Conservation (phyloP, 495 filamentous ascomycete genomes). For the Aspergillus incahuasiensis region DNA sequence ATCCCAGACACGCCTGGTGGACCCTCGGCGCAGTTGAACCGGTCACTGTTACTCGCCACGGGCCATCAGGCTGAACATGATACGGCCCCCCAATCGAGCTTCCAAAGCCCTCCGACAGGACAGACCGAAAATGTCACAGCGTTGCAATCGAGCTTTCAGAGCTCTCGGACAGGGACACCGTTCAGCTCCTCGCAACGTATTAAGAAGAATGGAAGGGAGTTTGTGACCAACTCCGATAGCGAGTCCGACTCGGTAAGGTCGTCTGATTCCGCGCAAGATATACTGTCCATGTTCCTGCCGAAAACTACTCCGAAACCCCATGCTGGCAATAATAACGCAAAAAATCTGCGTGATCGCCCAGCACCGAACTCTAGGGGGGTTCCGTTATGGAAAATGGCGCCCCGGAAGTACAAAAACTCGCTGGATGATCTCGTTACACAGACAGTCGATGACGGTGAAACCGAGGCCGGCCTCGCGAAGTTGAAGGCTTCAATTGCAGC, state of each 20-base stretch:
- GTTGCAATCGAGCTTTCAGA: conserved; percentile 19
- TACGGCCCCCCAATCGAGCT: conserved; percentile 12
- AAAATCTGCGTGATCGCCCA: conserved; percentile 14
- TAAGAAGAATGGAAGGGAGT: conserved; percentile 43
- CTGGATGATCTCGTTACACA: conserved; percentile 61
- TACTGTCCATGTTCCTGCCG: conserved; percentile 26
- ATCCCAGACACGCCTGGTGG: conserved; percentile 18
- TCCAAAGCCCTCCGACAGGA: conserved; percentile 16
- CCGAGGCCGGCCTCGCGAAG: conserved; percentile 53
- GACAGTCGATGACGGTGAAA: conserved; percentile 51
- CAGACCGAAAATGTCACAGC: background rate
- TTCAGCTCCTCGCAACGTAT: conserved; percentile 37
- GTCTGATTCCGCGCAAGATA: conserved; percentile 41
- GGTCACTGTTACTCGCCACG: conserved; percentile 11
- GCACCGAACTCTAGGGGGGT: conserved; percentile 1
- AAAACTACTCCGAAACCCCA: conserved; percentile 1
- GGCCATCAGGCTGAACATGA: conserved; percentile 3
- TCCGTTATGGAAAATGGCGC: conserved; percentile 4
- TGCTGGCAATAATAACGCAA: conserved; percentile 12
- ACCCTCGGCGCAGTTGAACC: conserved; percentile 17
- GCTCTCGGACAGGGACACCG: conserved; percentile 18
- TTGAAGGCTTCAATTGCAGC: conserved; percentile 31
- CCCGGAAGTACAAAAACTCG: conserved; percentile 61
- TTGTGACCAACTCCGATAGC: conserved; percentile 67
- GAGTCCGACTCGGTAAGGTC: conserved; percentile 54